Evolutionary conservation across 2,329 filamentous ascomycete species (phyloP), one percentile per base, ranked within the genome.

Genomic region (Paraphaeosphaeria minitans): DNA sequence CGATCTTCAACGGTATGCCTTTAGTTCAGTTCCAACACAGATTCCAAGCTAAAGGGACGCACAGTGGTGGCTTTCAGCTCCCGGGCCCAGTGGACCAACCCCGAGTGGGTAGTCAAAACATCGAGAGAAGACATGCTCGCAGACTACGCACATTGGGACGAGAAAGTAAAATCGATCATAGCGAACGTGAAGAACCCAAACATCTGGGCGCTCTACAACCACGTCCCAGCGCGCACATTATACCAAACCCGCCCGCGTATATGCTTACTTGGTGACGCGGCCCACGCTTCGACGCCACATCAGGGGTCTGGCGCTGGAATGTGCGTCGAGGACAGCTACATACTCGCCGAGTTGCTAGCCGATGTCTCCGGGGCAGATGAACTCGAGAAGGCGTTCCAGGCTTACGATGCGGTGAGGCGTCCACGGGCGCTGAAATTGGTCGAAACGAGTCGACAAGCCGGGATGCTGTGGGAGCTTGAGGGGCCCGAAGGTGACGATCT

Each of bases 271-370:
- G 85, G 85, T 6, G 84, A 87, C 59, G 83, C 84, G 0, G 85
- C 85, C 1, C 84, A 87, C 63, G 83, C 83, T 0, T 67, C 76
- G 79, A 87, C 67, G 78, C 83, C 13, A 61, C 77, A 84, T 64
- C 79, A 83, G 13, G 84, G 83, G 0, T 77, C 83, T 0, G 85
- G 84, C 0, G 84, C 84, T 0, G 82, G 83, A 0, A 81, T 83
- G 65, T 83, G 82, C 7, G 77, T 86, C 51, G 84, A 87, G 67
- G 84, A 86, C 56, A 81, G 77, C 1, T 77, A 83, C 27, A 68
- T 81, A 0, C 75, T 85, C 39, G 73, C 76, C 8, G 67, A 71
- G 8, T 55, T 82, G 4, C 59, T 83, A 16, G 69, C 64, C 0
- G 59, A 61, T 39, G 66, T 62, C 7, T 47, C 53, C 2, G 52